Conservation (phyloP, 108 stramenopile species). For the Fragilaria crotonensis region DNA sequence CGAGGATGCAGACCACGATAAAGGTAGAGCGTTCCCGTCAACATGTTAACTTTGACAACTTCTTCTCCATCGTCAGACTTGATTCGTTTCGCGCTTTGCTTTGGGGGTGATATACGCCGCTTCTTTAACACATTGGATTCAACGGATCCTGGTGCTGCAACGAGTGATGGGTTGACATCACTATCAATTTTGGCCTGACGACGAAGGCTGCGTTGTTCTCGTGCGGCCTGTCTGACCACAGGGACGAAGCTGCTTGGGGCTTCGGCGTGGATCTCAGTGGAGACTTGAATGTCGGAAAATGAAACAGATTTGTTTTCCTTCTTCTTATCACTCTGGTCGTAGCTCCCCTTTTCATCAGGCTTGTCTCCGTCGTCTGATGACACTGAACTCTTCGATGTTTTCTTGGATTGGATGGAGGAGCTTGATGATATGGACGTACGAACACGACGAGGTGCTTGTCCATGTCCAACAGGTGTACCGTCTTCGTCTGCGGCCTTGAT, state of each 20-base stretch:
- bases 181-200: too few species aligned
- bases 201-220: slow-evolving; percentile 5
- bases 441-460: too few species aligned
- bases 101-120: too few species aligned
- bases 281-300: not conserved
- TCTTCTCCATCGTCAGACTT: slow-evolving; percentile 28
- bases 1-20: slow-evolving; percentile 37
- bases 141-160: too few species aligned
- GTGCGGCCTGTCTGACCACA: not conserved
- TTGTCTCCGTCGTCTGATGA: too few species aligned
- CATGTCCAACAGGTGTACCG: too few species aligned
- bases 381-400: too few species aligned
- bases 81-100: not conserved
- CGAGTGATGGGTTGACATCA: too few species aligned
- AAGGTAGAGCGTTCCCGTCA: slow-evolving; percentile 54
- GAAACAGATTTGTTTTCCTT: not conserved
- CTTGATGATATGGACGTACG: too few species aligned
- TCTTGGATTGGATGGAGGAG: too few species aligned
- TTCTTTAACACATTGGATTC: too few species aligned
- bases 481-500: slow-evolving; percentile 12
- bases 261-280: not conserved
- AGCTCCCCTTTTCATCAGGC: too few species aligned
- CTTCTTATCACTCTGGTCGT: not conserved
- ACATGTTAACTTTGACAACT: slow-evolving; percentile 43
- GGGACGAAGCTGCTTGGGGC: not conserved